Conservation (phyloP, 805 yeast species). For the Wickerhamiella lipophila region DNA sequence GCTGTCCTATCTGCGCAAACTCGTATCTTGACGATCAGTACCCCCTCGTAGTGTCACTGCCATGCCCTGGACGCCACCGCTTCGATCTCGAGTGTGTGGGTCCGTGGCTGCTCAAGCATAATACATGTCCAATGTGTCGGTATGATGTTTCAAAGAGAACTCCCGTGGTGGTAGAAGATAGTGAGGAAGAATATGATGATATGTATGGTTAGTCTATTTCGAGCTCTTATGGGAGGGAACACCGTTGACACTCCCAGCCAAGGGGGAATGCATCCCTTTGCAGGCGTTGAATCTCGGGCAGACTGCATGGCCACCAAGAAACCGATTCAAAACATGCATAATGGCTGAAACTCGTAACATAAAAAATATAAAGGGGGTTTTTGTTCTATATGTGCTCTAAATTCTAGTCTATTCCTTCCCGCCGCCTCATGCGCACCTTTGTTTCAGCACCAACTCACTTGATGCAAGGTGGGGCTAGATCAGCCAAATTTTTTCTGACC, state of each 20-base stretch:
- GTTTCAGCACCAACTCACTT: background rate
- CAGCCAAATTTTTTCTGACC: background rate
- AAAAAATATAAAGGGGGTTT: background rate
- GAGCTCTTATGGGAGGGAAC: no score
- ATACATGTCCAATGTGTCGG: conserved; percentile 74
- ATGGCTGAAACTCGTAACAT: background rate
- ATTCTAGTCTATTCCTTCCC: no score
- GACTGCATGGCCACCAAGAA: background rate
- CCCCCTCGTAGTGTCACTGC: conserved; percentile 66
- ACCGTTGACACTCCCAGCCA: background rate
- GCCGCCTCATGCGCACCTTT: no score
- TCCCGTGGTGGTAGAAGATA: conserved; percentile 40
- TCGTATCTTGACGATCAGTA: conserved; percentile 57
- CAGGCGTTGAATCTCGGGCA: background rate
- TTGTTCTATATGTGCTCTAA: no score
- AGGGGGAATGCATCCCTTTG: background rate
- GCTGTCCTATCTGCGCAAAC: conserved; percentile 77
- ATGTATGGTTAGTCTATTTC: conserved; percentile 39
- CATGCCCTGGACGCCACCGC: conserved; percentile 54
- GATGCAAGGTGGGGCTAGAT: background rate
- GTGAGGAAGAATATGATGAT: conserved; percentile 60
- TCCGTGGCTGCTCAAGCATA: conserved; percentile 62
- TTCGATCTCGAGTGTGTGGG: conserved; percentile 85
- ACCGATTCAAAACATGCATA: background rate
- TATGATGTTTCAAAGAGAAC: conserved; percentile 47